A percentile compares a stretch with the other conserved stretches of the same genome.
phyloP scores from a whole-genome alignment of 345 rosid genomes.

The Populus euphratica region DNA sequence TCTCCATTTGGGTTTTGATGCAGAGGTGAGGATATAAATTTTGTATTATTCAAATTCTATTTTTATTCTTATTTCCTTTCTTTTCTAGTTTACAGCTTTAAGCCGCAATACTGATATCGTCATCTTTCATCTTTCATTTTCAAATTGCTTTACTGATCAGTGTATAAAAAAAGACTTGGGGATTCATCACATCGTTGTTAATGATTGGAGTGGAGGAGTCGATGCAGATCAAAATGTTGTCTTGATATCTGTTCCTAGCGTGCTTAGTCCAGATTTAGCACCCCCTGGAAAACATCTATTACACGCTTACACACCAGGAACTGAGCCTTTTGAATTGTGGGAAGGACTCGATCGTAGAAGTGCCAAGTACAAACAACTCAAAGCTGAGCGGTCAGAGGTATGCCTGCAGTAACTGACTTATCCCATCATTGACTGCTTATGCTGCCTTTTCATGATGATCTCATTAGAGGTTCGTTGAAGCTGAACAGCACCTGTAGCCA shows the following conservation, averaged over 20 bases:
- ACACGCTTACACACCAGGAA: conserved; percentile 86
- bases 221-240: conserved; percentile 94
- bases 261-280: conserved; percentile 73
- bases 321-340: conserved; percentile 79
- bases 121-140: neutral
- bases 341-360: conserved; percentile 77
- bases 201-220: conserved; percentile 85
- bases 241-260: conserved; percentile 76
- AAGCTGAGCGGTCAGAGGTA: conserved; percentile 87
- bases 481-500: too few relatives aligned
- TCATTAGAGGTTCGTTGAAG: too few relatives aligned
- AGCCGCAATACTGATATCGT: neutral
- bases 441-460: too few relatives aligned
- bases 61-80: neutral
- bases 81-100: neutral
- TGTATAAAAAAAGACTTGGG: conserved; percentile 70
- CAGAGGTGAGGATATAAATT: conserved; percentile 41
- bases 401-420: neutral
- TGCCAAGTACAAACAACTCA: conserved; percentile 65
- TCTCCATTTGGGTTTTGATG: conserved; percentile 91
- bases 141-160: conserved; percentile 27
- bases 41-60: too few relatives aligned
- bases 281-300: conserved; percentile 81
- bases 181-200: conserved; percentile 89
- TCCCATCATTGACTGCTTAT: neutral